phyloP scores from a whole-genome alignment of 1,284 basidiomycete genomes.

The Amylostereum areolatum region DNA sequence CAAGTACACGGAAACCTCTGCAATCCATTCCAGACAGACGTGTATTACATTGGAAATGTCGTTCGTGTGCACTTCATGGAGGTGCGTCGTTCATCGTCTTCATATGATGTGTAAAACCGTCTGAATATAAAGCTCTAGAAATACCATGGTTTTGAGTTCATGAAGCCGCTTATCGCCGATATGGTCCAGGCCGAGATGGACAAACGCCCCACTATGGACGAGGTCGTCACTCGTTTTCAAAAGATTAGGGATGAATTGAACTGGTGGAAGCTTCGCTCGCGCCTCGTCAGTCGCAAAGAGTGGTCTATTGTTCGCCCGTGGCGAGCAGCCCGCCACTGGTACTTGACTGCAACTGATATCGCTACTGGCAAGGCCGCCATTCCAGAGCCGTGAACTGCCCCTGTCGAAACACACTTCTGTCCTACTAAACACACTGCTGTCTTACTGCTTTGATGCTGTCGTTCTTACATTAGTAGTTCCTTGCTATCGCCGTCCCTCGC shows the following conservation, averaged over 20 bases:
- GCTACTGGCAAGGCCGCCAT: no score
- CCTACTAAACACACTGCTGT: no score
- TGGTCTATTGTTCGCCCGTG: no score
- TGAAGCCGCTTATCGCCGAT: conserved; percentile 6
- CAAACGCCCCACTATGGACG: conserved; percentile 11
- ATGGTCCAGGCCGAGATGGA: conserved; percentile 12
- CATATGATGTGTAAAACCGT: no score
- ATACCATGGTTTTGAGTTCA: conserved; percentile 4
- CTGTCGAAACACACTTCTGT: no score
- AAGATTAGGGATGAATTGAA: conserved; percentile 14
- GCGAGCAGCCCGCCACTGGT: no score
- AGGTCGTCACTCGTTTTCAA: conserved; percentile 9
- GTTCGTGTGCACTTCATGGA: conserved; percentile 22
- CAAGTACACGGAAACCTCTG: conserved; percentile 11
- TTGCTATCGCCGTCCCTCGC: no score
- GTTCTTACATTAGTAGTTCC: no score
- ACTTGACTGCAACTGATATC: no score
- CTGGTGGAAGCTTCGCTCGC: conserved; percentile 20
- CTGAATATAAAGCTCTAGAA: neutral
- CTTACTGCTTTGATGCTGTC: no score
- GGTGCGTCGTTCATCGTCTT: conserved; percentile 13
- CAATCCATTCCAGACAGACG: conserved; percentile 29
- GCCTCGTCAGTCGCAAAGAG: no score
- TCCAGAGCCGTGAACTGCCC: no score
- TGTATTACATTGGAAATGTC: conserved; percentile 29